phyloP scores from a whole-genome alignment of 2,329 filamentous ascomycete species.

The Colletotrichum lindemuthianum region DNA sequence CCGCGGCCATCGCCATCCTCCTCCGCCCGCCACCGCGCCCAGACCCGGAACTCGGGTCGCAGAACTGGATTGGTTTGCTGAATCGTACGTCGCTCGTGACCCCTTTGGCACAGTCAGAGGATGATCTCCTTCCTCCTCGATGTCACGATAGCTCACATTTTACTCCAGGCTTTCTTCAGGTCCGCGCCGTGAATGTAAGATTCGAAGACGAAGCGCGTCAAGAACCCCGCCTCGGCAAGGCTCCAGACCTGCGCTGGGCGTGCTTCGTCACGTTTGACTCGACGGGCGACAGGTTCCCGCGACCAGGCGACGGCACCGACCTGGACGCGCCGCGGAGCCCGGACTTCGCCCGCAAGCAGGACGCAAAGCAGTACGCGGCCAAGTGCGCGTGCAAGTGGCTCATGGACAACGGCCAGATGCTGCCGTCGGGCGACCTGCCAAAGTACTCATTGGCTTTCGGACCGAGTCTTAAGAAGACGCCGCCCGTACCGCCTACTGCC shows the following conservation, averaged over 20 bases:
- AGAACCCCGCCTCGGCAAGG: conserved; percentile 23
- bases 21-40: conserved; percentile 39
- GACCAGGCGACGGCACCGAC: conserved; percentile 41
- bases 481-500: neutral
- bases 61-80: conserved; percentile 53
- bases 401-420: conserved; percentile 42
- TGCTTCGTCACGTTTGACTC: conserved; percentile 22
- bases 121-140: neutral
- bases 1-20: conserved; percentile 53
- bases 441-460: conserved; percentile 34
- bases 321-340: conserved; percentile 33
- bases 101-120: no score
- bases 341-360: conserved; percentile 39
- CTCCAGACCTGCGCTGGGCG: conserved; percentile 30
- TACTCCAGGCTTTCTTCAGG: conserved; percentile 26
- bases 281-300: conserved; percentile 27
- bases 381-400: conserved; percentile 58
- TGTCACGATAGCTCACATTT: neutral
- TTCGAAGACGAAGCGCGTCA: conserved; percentile 29
- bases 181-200: conserved; percentile 12
- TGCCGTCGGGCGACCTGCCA: conserved; percentile 36
- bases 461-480: neutral
- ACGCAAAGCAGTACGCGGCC: conserved; percentile 64
- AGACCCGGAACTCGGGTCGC: conserved; percentile 41
- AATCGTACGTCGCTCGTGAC: conserved; percentile 43